Base-by-base conservation (phyloP, 108 stramenopile genomes). In the Cylindrotheca fusiformis region DNA sequence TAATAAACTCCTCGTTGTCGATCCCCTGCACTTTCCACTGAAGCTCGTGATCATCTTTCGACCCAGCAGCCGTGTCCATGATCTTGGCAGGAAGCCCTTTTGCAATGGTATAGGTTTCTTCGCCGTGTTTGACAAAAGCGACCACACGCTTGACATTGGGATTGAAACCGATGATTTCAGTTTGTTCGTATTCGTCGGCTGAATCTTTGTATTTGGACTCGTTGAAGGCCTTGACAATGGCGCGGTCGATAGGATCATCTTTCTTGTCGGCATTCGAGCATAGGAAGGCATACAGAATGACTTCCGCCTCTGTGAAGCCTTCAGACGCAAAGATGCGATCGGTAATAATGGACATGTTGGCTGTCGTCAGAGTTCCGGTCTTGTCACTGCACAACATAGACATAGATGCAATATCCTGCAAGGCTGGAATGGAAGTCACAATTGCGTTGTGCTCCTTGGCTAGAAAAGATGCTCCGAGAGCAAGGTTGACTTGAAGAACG, bases 351-450 rank as follows among this genome's bases (percentile, higher is more conserved):
- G 88, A 82, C 70, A 95, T 88, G 32, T 88, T 71, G 8, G 90
- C 90, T 25, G 88, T 87, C 22, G 93, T 95, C 29, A 95, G 60
- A 21, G 94, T 95, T 52, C 94, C 94, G 10, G 94, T 95, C 75
- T 95, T 93, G 72, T 90, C 87, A 55, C 52, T 80, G 65, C 93
- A 94, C 45, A 94, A 59, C 41, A 94, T 83, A 26, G 67, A 73
- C 91, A 88, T 87, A 17, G 75, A 73, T 41, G 89, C 90, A 67
- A 93, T 90, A 64, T 95, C 95, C 71, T 95, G 86, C 6, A 95
- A 62, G 18, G 95, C 91, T 17, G 91, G 84, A 52, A 87, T 77
- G 24, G 67, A 71, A 17, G 95, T 89, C 8, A 95, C 95, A 64
- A 95, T 81, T 50, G 90, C 95, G 55, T 84, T 47, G 55, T 85